Evolutionary conservation across 345 rosid genomes (phyloP).

Genomic region (Syzygium aromaticum): DNA sequence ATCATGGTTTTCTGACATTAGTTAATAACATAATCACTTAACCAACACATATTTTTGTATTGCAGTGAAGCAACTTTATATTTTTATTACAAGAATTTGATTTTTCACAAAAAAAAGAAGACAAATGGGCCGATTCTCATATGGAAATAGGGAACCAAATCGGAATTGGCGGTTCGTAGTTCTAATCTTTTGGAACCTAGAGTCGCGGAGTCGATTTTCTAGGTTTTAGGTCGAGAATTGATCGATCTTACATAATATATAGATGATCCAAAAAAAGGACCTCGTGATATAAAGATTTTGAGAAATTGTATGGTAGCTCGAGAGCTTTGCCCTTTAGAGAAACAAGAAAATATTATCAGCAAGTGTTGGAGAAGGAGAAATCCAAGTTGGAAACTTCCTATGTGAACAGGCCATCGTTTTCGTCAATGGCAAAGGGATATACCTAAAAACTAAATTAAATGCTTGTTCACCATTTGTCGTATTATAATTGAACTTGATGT

Average conservation of each 20-base stretch:
- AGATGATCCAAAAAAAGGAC: background rate
- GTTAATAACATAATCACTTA: background rate
- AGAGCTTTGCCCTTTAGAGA: background rate
- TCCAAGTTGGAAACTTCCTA: background rate
- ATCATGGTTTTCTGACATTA: background rate
- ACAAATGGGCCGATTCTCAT: accelerated
- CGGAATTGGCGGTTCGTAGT: accelerated
- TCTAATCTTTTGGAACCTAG: background rate
- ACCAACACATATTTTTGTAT: accelerated
- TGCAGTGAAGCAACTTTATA: background rate
- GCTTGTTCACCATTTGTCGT: background rate
- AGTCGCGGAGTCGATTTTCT: too few species aligned
- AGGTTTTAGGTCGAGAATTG: background rate
- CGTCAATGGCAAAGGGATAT: background rate
- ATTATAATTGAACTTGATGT: background rate
- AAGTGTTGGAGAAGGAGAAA: background rate
- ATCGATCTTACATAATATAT: background rate
- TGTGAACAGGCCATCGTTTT: background rate
- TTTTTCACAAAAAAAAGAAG: background rate
- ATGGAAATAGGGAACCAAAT: accelerated
- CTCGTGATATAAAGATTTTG: background rate
- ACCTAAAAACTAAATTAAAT: background rate
- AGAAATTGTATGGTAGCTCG: background rate
- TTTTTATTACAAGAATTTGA: background rate
- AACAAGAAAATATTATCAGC: background rate